Evolutionary conservation across 192 early-diverging fungal species (phyloP), one percentile per base, ranked within the genome.

Genomic region (Rhizoclosmatium globosum): DNA sequence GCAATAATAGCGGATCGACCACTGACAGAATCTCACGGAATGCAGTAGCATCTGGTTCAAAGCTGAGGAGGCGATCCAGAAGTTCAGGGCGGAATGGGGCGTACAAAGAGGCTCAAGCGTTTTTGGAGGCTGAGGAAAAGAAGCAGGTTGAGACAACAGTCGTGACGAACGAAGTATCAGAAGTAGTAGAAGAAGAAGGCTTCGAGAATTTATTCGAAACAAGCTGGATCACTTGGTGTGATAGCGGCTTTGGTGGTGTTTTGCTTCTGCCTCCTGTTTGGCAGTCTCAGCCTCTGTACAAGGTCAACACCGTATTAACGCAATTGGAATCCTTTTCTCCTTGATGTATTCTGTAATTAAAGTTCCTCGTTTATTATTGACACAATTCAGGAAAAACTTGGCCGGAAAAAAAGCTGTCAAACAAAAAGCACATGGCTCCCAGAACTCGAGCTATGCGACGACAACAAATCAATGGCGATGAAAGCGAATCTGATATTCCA

Each of bases 301-400:
- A 39, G 21, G 70, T 71, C 47, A 71, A 71, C 9, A 57, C 23
- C 31, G 56, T 71, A 17, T 71, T 71, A 39, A 19, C 17, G 38
- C 70, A 71, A 39, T 38, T 71, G 50, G 70, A 71, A 56, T 56
- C 17, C 17, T 53, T 53, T 53, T 53, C 17, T 7, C 9, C 50
- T 53, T 53, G 50, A 53, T 53, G 50, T 53, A 53, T 53, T 53
- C 17, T 53, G 50, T 53, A 53, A 53, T 53, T 53, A 17, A 53
- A 53, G 9, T 53, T 53, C 17, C 17, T 53, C 17, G 6, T 53
- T 53, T 53, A 7, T 53, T 53, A 17, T 17, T 17, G 50, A 17
- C 31, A 31, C 31, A 31, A 31, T 31, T 31, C 31, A 53, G 6
- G 17, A 53, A 53, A 53, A 13, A 53, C 17, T 53, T 17, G 17